Conservation (phyloP, 164 flowering plant genomes). For the Chimonanthus salicifolius region DNA sequence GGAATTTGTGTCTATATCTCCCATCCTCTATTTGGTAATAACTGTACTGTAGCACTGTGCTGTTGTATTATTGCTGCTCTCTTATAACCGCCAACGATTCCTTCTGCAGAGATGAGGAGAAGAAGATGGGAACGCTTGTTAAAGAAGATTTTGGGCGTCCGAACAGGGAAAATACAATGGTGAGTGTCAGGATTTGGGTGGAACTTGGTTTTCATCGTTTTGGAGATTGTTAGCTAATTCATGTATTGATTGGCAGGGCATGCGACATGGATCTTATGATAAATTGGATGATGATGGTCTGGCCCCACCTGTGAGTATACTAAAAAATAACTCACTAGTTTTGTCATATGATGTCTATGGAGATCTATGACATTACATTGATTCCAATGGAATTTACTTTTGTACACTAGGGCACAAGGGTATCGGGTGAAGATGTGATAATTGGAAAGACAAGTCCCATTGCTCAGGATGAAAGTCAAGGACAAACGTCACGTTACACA, state of each 20-base stretch:
- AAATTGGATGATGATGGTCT: conserved; percentile 99
- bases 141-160: conserved; percentile 99
- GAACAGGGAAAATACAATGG: conserved; percentile 87
- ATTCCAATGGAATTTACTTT: background rate
- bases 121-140: conserved; percentile 98
- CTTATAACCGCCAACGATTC: background rate
- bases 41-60: background rate
- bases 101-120: conserved; percentile 54
- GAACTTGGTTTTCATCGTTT: background rate
- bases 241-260: conserved; percentile 45
- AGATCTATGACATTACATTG: background rate
- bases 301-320: conserved; percentile 81
- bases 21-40: background rate
- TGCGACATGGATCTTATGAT: conserved; percentile 97
- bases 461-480: conserved; percentile 85
- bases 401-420: conserved; percentile 73
- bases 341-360: background rate
- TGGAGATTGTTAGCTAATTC: conserved; percentile 3
- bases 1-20: background rate
- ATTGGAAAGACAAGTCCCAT: conserved; percentile 96
- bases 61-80: background rate
- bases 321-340: background rate
- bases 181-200: conserved; percentile 14
- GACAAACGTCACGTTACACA: conserved; percentile 74
- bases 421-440: conserved; percentile 94